Percentiles rank a stretch among this genome's conserved stretches.
These are phyloP conservation scores for Fusarium tuaranense DNA, from an alignment of 2,329 filamentous ascomycete species.

Conservation along the genomic window DNA sequence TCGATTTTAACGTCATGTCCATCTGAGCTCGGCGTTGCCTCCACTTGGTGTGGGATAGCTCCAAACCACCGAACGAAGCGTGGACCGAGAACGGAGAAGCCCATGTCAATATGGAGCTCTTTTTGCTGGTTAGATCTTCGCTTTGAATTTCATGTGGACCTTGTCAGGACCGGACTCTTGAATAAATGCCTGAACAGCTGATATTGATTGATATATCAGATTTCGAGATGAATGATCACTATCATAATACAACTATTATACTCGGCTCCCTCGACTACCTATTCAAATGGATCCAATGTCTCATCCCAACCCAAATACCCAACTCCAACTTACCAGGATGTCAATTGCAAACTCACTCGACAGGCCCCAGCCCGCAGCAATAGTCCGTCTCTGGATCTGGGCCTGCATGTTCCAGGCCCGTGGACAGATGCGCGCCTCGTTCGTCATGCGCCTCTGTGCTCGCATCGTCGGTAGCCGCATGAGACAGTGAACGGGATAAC, in stretches of 20 bases:
- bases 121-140: neutral
- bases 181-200: neutral
- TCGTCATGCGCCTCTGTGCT: slow-evolving; percentile 36
- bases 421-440: slow-evolving; percentile 29
- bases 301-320: neutral
- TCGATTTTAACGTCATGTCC: slow-evolving; percentile 38
- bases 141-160: neutral
- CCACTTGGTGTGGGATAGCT: slow-evolving; percentile 40
- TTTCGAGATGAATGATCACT: neutral
- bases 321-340: slow-evolving; percentile 11
- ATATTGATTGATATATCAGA: neutral
- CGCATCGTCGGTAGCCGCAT: slow-evolving; percentile 26
- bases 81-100: slow-evolving; percentile 27
- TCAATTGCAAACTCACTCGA: slow-evolving; percentile 19
- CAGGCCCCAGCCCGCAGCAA: slow-evolving; percentile 26
- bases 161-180: neutral
- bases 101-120: slow-evolving; percentile 28
- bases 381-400: slow-evolving; percentile 22
- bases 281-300: neutral
- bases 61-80: slow-evolving; percentile 19
- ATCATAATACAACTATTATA: neutral
- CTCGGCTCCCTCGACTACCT: neutral
- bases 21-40: slow-evolving; percentile 27
- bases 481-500: slow-evolving; percentile 20
- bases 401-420: slow-evolving; percentile 29